phyloP scores from a whole-genome alignment of 129 eudicot genomes.

The Centaurea solstitialis region DNA sequence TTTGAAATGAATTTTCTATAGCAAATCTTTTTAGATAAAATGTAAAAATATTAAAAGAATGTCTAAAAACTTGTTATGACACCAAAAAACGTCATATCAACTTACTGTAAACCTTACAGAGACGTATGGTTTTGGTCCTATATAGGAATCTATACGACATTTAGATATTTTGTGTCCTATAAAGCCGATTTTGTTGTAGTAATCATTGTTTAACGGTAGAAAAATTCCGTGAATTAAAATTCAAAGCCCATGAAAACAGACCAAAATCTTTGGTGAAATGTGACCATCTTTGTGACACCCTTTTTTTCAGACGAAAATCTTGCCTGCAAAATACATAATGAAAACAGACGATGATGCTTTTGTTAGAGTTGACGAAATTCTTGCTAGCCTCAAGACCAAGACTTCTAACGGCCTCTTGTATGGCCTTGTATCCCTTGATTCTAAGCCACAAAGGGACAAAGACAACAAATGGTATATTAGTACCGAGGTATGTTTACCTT shows the following conservation, averaged over 20 bases:
- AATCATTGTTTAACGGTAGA: background rate
- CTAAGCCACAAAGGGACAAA: slow-evolving; percentile 80
- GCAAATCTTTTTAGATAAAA: too few species aligned
- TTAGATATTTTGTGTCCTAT: background rate
- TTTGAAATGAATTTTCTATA: too few species aligned
- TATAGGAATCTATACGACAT: background rate
- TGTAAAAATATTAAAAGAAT: background rate
- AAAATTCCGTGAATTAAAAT: background rate
- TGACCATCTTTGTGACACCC: background rate
- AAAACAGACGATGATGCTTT: slow-evolving; percentile 96
- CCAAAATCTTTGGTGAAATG: background rate
- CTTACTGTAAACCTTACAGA: background rate
- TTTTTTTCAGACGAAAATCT: slow-evolving; percentile 64
- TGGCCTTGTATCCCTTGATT: slow-evolving; percentile 76
- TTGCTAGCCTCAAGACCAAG: slow-evolving; percentile 70
- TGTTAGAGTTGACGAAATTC: slow-evolving; percentile 88
- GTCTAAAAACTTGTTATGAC: too few species aligned
- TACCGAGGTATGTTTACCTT: slow-evolving; percentile 52
- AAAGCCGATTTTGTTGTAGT: background rate
- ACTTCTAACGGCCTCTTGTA: slow-evolving; percentile 62
- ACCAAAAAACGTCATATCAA: too few species aligned
- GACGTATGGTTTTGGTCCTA: background rate
- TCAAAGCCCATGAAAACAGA: background rate
- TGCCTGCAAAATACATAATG: slow-evolving; percentile 88
- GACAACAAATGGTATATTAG: slow-evolving; percentile 92